Evolutionary conservation across 139 green algal genomes (phyloP), one percentile per base, ranked within the genome.

Genomic region (Gonium pectorale): DNA sequence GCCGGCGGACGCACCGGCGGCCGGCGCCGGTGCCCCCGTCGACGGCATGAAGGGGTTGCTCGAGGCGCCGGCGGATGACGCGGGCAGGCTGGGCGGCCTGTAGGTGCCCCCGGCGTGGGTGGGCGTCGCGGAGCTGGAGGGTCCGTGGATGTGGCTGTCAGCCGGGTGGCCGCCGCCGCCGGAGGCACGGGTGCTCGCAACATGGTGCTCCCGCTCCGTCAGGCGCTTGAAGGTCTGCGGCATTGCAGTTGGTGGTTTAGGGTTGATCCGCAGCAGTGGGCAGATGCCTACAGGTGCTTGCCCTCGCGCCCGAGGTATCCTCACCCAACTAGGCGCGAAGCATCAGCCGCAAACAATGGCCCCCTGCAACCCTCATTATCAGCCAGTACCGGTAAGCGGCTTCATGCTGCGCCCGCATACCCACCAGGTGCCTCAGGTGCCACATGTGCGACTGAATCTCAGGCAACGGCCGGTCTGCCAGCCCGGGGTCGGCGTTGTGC

Each of bases 221-320:
- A 93, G 90, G 2, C 88, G 79, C 74, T 89, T 88, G 80, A 93
- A 93, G 13, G 90, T 93, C 52, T 90, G 83, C 1, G 19, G 44
- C 3, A 31, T 43, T 2, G 43, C 29, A 33, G 35, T 17, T 1
- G 35, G 0, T 5, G 35, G 64, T 11, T 3, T 17, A 13, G 63
- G 31, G 22, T 7, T 29, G 33, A 6, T 31, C 11, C 1, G 33
- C 6, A 44, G 8, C 2, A 29, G 33, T 29, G 9, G 17, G 6
- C 3, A 44, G 31, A 33, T 5, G 13, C 6, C 4, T 31, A 3
- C 3, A 6, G 21, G 5, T n/a, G n/a, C n/a, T n/a, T n/a, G n/a
- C n/a, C n/a, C n/a, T n/a, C n/a, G n/a, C n/a, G n/a, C n/a, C n/a
- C n/a, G n/a, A n/a, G n/a, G n/a, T n/a, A n/a, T n/a, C n/a, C n/a